phyloP scores from a whole-genome alignment of 768 basidiomycete species.

The Panaeolus papilionaceus region DNA sequence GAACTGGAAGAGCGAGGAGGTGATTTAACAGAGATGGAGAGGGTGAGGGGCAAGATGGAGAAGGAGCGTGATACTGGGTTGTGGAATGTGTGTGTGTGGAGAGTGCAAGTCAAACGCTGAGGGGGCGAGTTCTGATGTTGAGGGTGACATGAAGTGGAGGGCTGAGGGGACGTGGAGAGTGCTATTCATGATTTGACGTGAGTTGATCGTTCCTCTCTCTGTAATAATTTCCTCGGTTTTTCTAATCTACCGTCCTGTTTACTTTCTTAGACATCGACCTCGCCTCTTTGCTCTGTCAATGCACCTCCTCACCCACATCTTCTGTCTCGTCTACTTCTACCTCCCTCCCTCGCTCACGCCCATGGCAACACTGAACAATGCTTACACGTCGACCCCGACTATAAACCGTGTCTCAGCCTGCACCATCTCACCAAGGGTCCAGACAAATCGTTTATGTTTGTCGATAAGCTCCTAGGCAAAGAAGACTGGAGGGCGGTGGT shows the following conservation, averaged over 20 bases:
- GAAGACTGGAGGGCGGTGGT: too few species aligned
- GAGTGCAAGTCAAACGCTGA: constrained; percentile 71
- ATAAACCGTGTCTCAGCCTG: too few species aligned
- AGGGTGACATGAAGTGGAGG: constrained; percentile 69
- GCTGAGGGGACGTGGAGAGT: constrained; percentile 86
- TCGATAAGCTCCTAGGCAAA: too few species aligned
- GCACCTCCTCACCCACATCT: constrained; percentile 70
- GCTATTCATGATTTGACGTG: constrained; percentile 81
- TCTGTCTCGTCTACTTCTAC: constrained; percentile 84
- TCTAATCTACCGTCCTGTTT: too few species aligned
- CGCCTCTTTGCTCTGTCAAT: constrained; percentile 75
- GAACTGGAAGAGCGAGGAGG: constrained; percentile 60
- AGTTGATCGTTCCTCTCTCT: constrained; percentile 31
- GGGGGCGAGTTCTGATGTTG: constrained; percentile 71
- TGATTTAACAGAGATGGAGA: constrained; percentile 65
- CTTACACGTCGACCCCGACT: too few species aligned
- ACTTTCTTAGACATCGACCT: constrained; percentile 67
- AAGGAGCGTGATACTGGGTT: constrained; percentile 63
- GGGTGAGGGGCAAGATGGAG: constrained; percentile 65
- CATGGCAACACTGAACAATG: too few species aligned
- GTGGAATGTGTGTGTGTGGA: constrained; percentile 65
- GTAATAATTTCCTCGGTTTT: not conserved
- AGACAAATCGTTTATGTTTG: too few species aligned
- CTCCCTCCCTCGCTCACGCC: constrained; percentile 54
- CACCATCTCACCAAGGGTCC: too few species aligned